Evolutionary conservation across 345 rosid species (phyloP).

Genomic region (Aquilaria sinensis): DNA sequence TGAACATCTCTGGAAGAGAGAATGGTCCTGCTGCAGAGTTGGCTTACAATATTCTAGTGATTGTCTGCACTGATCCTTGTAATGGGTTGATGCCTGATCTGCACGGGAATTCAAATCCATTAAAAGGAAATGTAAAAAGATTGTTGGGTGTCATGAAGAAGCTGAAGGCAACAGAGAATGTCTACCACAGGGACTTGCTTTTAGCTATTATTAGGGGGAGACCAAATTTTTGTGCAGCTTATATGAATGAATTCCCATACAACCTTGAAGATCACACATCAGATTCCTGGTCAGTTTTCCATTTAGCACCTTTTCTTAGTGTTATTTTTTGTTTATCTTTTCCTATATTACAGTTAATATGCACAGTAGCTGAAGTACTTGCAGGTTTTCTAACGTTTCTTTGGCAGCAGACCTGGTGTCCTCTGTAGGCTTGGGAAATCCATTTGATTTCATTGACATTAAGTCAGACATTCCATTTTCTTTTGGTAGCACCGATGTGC

Average conservation of each 20-base stretch:
- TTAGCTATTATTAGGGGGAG: conserved; percentile 64
- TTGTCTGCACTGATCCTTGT: conserved; percentile 77
- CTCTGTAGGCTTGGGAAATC: conserved; percentile 39
- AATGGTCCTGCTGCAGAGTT: conserved; percentile 49
- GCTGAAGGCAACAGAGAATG: conserved; percentile 61
- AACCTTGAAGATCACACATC: conserved; percentile 78
- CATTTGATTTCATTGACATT: conserved; percentile 52
- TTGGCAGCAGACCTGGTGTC: conserved; percentile 76
- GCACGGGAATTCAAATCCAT: conserved; percentile 38
- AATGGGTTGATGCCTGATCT: conserved; percentile 88
- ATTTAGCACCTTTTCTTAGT: conserved; percentile 13
- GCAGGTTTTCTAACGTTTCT: conserved; percentile 80
- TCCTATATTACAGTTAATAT: conserved; percentile 12
- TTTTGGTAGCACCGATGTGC: conserved; percentile 41
- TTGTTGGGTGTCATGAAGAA: conserved; percentile 78
- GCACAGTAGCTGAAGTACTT: conserved; percentile 37
- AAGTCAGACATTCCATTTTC: conserved; percentile 31
- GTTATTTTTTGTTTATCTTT: conserved; percentile 10
- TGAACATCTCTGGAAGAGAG: conserved; percentile 58
- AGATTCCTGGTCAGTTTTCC: conserved; percentile 66
- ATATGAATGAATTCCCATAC: conserved; percentile 82
- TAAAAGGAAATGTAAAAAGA: conserved; percentile 71
- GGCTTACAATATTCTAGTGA: conserved; percentile 60
- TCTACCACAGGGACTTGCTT: conserved; percentile 75
- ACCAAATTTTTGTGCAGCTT: conserved; percentile 65